Evolutionary conservation across 2,329 filamentous ascomycete species (phyloP).

Genomic region (Diplodia corticola): DNA sequence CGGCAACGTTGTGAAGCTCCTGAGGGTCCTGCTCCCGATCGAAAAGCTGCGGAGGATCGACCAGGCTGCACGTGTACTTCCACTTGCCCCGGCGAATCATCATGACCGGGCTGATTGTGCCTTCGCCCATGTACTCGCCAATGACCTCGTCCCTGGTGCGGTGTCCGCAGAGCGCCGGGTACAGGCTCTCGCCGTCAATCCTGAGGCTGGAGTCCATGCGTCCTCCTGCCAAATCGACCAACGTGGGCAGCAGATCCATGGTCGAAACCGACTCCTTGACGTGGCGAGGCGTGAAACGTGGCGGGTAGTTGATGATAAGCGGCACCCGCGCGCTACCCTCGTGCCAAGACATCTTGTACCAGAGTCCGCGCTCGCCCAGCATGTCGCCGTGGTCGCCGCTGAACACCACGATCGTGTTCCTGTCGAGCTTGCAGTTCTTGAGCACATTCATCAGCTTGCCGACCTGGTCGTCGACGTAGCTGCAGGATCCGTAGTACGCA

Average conservation of each 20-base stretch:
- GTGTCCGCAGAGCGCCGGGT: conserved; percentile 70
- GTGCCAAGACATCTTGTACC: conserved; percentile 99
- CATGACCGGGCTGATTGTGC: conserved; percentile 82
- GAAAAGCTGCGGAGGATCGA: conserved; percentile 81
- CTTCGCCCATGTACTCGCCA: conserved; percentile 93
- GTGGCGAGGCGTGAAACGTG: conserved; percentile 71
- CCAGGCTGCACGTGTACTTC: conserved; percentile 88
- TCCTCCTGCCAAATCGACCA: conserved; percentile 77
- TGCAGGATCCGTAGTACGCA: conserved; percentile 90
- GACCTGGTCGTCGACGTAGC: conserved; percentile 91
- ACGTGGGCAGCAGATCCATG: conserved; percentile 84
- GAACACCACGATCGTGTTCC: conserved; percentile 90
- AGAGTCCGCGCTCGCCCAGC: conserved; percentile 87
- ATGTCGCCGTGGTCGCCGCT: conserved; percentile 94
- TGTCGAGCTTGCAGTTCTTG: conserved; percentile 74
- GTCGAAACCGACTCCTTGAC: conserved; percentile 86
- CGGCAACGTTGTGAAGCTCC: conserved; percentile 72
- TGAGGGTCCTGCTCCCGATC: conserved; percentile 74
- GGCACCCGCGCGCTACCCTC: conserved; percentile 89
- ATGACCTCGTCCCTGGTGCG: conserved; percentile 71
- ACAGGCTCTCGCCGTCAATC: conserved; percentile 79
- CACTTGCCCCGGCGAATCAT: conserved; percentile 89
- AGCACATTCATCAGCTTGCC: conserved; percentile 77
- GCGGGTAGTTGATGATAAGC: conserved; percentile 79
- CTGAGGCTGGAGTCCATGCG: conserved; percentile 70